Percentiles rank a stretch among this genome's conserved stretches.
phyloP scores from a whole-genome alignment of 306 rosid genomes.

The Acacia melanoxylon region DNA sequence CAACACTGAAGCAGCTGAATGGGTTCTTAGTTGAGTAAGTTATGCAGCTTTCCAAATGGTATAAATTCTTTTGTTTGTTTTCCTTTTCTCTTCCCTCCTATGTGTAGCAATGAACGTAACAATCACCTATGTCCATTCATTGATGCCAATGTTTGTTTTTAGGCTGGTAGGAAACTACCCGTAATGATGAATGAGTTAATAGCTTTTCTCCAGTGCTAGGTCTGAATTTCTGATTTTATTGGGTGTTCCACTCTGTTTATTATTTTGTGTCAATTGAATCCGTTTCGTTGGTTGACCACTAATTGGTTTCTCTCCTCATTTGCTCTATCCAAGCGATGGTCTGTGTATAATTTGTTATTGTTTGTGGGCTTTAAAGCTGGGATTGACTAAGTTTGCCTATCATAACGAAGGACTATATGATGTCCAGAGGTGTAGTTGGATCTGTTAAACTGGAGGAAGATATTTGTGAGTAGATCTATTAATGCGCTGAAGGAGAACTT shows the following conservation, averaged over 20 bases:
- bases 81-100: conserved; percentile 20
- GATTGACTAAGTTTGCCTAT: conserved; percentile 7
- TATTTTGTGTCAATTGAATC: conserved; percentile 15
- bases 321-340: conserved; percentile 4
- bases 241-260: conserved; percentile 5
- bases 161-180: conserved; percentile 4
- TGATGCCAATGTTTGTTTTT: conserved; percentile 14
- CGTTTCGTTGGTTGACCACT: not conserved
- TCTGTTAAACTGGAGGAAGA: not conserved
- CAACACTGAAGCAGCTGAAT: conserved; percentile 34
- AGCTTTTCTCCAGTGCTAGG: conserved; percentile 14
- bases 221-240: conserved; percentile 10
- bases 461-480: not conserved
- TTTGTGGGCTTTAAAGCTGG: conserved; percentile 2
- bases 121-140: conserved; percentile 11
- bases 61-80: conserved; percentile 21
- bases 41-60: conserved; percentile 33
- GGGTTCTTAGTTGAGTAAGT: conserved; percentile 37
- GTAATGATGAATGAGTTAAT: conserved; percentile 10
- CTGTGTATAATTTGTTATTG: not conserved
- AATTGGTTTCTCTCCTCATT: not conserved
- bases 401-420: not conserved
- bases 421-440: conserved; percentile 5
- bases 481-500: not conserved
- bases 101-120: conserved; percentile 14